phyloP scores from a whole-genome alignment of 495 filamentous ascomycete species.

The Glarea lozoyensis region DNA sequence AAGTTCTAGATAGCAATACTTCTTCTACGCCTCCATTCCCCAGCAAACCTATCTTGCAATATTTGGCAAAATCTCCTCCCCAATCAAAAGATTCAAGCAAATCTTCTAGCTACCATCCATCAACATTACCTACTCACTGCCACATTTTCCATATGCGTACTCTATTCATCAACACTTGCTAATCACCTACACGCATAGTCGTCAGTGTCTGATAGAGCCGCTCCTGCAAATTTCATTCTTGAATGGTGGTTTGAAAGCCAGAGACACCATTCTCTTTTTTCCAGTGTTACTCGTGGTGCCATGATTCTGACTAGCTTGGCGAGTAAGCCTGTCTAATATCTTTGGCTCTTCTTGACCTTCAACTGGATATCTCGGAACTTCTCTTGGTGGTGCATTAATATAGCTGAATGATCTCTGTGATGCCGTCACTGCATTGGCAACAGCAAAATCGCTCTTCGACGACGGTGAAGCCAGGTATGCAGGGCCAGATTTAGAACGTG shows the following conservation, averaged over 20 bases:
- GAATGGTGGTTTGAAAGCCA: slow-evolving; percentile 18
- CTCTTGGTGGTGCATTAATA: neutral
- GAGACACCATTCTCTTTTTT: slow-evolving; percentile 17
- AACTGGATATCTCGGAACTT: neutral
- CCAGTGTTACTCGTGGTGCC: neutral
- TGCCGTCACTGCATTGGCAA: too few species aligned
- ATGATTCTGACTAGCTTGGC: slow-evolving; percentile 5
- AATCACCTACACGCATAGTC: too few species aligned
- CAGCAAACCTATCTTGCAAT: too few species aligned
- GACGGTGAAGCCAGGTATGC: neutral
- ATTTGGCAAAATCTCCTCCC: too few species aligned
- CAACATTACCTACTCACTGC: too few species aligned
- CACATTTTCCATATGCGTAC: too few species aligned
- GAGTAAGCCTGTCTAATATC: slow-evolving; percentile 5
- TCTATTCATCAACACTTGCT: too few species aligned
- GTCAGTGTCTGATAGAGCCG: too few species aligned
- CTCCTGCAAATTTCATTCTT: neutral
- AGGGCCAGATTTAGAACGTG: neutral
- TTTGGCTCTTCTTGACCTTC: neutral
- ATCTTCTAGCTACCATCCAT: too few species aligned
- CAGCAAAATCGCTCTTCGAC: neutral
- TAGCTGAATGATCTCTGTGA: neutral
- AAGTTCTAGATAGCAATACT: too few species aligned
- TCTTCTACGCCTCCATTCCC: too few species aligned
- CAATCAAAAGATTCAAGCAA: too few species aligned